Conservation (phyloP, 2,329 filamentous ascomycete genomes). For the Verticillium tricorpus region DNA sequence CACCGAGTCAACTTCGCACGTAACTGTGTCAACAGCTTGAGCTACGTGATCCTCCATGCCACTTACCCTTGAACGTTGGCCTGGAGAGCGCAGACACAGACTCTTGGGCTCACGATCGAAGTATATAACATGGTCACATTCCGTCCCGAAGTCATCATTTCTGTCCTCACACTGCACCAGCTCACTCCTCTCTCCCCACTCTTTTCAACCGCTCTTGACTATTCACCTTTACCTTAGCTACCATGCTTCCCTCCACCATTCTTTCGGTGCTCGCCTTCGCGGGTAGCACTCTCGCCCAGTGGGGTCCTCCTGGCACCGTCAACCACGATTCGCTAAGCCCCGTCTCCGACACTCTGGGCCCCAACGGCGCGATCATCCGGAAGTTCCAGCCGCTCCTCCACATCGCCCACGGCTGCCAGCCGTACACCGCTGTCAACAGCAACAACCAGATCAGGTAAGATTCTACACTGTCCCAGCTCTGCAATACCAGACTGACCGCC, state of each 20-base stretch:
- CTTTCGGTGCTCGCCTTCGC: not conserved
- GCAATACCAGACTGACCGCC: not conserved
- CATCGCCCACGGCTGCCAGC: conserved; percentile 6
- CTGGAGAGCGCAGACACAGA: too few relatives aligned
- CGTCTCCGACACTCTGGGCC: conserved; percentile 1
- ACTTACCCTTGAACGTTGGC: too few relatives aligned
- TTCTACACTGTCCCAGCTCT: too few relatives aligned
- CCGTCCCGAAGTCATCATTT: not conserved
- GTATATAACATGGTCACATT: not conserved
- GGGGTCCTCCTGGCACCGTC: not conserved
- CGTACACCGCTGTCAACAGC: conserved; percentile 4
- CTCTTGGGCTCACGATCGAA: not conserved
- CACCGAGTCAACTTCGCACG: not conserved
- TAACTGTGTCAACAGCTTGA: too few relatives aligned
- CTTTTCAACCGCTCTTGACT: not conserved
- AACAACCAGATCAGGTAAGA: conserved; percentile 1
- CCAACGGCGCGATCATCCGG: conserved; percentile 1
- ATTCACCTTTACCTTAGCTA: not conserved
- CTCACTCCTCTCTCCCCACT: not conserved
- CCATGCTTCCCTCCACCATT: not conserved
- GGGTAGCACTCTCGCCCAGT: not conserved
- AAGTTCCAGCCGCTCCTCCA: conserved; percentile 7
- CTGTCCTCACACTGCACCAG: not conserved
- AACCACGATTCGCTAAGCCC: conserved; percentile 1
- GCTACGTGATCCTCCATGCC: too few relatives aligned